Evolutionary conservation across 2,329 filamentous ascomycete genomes (phyloP).

Genomic region (Penicillium frequentans): DNA sequence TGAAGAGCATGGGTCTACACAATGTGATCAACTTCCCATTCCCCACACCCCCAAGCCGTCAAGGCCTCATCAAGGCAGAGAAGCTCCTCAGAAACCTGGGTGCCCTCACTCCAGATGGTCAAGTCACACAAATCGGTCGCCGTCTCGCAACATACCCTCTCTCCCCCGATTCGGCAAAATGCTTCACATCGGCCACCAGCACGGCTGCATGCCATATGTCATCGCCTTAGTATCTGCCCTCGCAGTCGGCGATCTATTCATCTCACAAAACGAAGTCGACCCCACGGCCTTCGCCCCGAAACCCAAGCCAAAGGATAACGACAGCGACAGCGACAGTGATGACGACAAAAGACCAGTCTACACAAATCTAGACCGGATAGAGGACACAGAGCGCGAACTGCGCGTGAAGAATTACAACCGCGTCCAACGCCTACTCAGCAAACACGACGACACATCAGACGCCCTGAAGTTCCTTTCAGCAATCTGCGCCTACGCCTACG

Average conservation of each 20-base stretch:
- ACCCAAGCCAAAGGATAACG: slow-evolving; percentile 28
- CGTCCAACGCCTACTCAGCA: slow-evolving; percentile 75
- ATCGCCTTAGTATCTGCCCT: slow-evolving; percentile 86
- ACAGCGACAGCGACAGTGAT: slow-evolving; percentile 45
- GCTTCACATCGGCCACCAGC: slow-evolving; percentile 79
- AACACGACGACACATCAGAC: slow-evolving; percentile 79
- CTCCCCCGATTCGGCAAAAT: slow-evolving; percentile 86
- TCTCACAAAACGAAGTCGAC: slow-evolving; percentile 76
- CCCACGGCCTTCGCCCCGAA: slow-evolving; percentile 45
- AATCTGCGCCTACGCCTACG: slow-evolving; percentile 81
- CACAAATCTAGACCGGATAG: slow-evolving; percentile 66
- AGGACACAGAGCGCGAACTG: slow-evolving; percentile 68
- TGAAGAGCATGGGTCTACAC: slow-evolving; percentile 92
- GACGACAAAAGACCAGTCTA: slow-evolving; percentile 47
- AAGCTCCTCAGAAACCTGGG: slow-evolving; percentile 82
- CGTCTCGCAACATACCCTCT: slow-evolving; percentile 88
- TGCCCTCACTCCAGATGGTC: slow-evolving; percentile 69
- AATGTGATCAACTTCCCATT: slow-evolving; percentile 94
- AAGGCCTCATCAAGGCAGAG: slow-evolving; percentile 78
- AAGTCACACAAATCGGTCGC: slow-evolving; percentile 75
- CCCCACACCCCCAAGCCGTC: slow-evolving; percentile 79
- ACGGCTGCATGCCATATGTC: slow-evolving; percentile 79
- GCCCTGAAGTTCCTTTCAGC: slow-evolving; percentile 88
- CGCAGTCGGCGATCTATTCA: slow-evolving; percentile 83
- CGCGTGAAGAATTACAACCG: slow-evolving; percentile 66